Percentiles rank a stretch among this genome's conserved stretches.
Conservation (phyloP, 2,329 filamentous ascomycete genomes). For the Fusarium secorum region DNA sequence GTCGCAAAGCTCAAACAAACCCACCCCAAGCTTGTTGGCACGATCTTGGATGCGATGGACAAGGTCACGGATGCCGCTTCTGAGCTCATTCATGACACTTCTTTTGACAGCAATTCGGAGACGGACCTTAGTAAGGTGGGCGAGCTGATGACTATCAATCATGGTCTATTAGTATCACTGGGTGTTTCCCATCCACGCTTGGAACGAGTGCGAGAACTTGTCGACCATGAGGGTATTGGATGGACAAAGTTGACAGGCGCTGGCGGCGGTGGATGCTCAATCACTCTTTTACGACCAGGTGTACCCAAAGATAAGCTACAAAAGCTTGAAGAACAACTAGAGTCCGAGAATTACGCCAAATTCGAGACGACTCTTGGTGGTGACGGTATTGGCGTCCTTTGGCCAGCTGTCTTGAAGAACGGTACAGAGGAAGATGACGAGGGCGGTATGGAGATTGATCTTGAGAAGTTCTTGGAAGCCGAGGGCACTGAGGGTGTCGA, state of each 20-base stretch:
- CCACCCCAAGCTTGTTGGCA: slow-evolving; percentile 79
- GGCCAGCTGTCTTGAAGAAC: slow-evolving; percentile 89
- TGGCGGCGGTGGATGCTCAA: slow-evolving; percentile 94
- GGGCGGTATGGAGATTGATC: slow-evolving; percentile 90
- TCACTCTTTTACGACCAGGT: slow-evolving; percentile 82
- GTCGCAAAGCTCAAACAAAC: slow-evolving; percentile 75
- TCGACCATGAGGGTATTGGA: slow-evolving; percentile 87
- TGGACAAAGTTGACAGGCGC: slow-evolving; percentile 98
- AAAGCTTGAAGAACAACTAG: slow-evolving; percentile 70
- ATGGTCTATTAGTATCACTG: slow-evolving; percentile 87
- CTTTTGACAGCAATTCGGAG: slow-evolving; percentile 72
- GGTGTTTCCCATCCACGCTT: slow-evolving; percentile 95
- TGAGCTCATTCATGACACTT: slow-evolving; percentile 63
- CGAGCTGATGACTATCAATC: slow-evolving; percentile 91
- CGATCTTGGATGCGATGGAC: slow-evolving; percentile 87
- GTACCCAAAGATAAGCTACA: slow-evolving; percentile 63
- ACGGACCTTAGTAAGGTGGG: slow-evolving; percentile 77
- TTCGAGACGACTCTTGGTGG: slow-evolving; percentile 92
- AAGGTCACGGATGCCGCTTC: slow-evolving; percentile 67
- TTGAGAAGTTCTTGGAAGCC: slow-evolving; percentile 82
- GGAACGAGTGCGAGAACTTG: slow-evolving; percentile 88
- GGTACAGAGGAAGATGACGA: slow-evolving; percentile 78
- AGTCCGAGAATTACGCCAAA: slow-evolving; percentile 77
- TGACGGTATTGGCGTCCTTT: slow-evolving; percentile 92
- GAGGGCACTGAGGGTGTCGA: slow-evolving; percentile 87